Evolutionary conservation across 2,329 filamentous ascomycete species (phyloP), one percentile per base, ranked within the genome.

Genomic region (Fusarium pininemorale): DNA sequence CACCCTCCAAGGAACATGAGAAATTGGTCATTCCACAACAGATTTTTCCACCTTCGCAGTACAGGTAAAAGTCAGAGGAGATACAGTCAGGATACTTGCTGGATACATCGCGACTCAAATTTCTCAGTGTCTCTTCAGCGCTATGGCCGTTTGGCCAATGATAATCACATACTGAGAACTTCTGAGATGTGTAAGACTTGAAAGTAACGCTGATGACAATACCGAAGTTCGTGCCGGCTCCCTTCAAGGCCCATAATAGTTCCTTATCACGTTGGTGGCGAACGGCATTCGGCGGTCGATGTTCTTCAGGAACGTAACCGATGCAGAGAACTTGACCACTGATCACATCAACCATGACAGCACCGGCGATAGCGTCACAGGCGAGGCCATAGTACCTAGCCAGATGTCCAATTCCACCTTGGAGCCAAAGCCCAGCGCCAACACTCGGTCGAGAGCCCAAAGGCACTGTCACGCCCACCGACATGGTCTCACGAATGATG

Each of bases 371-470:
- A 50, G 85, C 78, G 71, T 92, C 90, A 72, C 88, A 91, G 6
- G 89, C 70, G 18, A 92, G 88, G 3, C 90, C 90, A 70, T 90
- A 79, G 14, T 84, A 62, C 66, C 90, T 83, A 41, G 86, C 76
- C n/a, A 90, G 81, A 72, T 91, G 89, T 5, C 90, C 90, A 55
- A 92, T 90, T 59, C 90, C 90, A 45, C 90, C 90, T 82, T 92
- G 90, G 53, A 92, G 82, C 89, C 89, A 92, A 20, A 90, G 73
- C 0, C 90, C 90, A 0, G 88, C 86, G 6, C 90, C 90, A 32
- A 92, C 89, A 72, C 89, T 91, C 70, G 90, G 90, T 11, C 90
- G 88, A 32, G 88, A 78, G 6, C 90, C 90, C 7, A 92, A 78
- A 1, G 90, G 90, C 5, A 92, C 86, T 63, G 87, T 88, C 60